Percentiles rank a stretch among this genome's conserved stretches.
Conservation (phyloP, 768 basidiomycete species). For the Sporobolomyces pararoseus region DNA sequence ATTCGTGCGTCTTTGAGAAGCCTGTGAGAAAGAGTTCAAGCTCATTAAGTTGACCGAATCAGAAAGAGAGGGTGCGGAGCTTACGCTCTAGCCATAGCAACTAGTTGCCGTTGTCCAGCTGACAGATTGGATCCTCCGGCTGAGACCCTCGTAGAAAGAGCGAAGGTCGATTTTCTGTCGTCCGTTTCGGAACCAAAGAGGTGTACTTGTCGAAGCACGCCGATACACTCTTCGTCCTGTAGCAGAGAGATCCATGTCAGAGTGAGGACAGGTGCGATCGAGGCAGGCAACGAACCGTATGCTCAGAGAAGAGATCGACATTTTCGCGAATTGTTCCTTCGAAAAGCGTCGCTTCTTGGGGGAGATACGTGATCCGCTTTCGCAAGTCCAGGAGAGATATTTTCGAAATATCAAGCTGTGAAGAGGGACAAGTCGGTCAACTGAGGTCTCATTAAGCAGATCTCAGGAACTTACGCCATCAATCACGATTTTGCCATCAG, state of each 20-base stretch:
- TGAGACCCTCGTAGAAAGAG: constrained; percentile 46
- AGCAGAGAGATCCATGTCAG: not conserved
- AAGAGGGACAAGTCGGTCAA: not conserved
- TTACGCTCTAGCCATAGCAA: constrained; percentile 52
- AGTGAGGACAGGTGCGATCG: too few species aligned
- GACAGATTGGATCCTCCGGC: constrained; percentile 50
- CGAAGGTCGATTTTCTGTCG: not conserved
- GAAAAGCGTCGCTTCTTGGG: constrained; percentile 35
- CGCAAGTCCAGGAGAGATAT: constrained; percentile 14
- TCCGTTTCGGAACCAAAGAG: not conserved
- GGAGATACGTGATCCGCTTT: constrained; percentile 27
- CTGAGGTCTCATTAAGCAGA: not conserved
- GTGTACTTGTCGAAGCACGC: constrained; percentile 4
- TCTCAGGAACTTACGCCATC: constrained; percentile 52
- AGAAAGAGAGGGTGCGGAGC: constrained; percentile 29
- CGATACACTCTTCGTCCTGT: constrained; percentile 12
- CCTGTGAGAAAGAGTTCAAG: constrained; percentile 4
- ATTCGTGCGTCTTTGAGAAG: constrained; percentile 49
- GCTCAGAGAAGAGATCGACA: constrained; percentile 34
- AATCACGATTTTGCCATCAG: constrained; percentile 50
- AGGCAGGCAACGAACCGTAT: not conserved
- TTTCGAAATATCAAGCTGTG: constrained; percentile 30
- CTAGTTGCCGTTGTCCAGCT: constrained; percentile 53
- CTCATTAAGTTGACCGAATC: constrained; percentile 8
- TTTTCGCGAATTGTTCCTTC: constrained; percentile 21